Percentiles rank a stretch among this genome's conserved stretches.
phyloP scores from a whole-genome alignment of 2,329 filamentous ascomycete genomes.

The Trichoderma atroviride region DNA sequence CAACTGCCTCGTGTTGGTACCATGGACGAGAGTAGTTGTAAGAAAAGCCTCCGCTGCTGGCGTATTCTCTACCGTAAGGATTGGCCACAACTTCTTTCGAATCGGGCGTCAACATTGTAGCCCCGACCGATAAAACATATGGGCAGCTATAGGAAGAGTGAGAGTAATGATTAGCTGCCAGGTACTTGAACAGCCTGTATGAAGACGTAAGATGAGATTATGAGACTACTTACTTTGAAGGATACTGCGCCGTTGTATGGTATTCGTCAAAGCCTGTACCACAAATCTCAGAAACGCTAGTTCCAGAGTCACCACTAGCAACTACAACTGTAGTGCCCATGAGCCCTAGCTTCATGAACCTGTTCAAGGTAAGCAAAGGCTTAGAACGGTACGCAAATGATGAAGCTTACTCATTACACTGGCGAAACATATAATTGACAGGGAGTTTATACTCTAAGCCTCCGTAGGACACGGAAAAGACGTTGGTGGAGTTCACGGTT shows the following conservation, averaged over 20 bases:
- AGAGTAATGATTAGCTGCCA: background rate
- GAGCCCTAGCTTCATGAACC: conserved; percentile 12
- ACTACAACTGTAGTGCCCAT: background rate
- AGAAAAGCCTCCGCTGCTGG: background rate
- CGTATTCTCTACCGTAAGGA: background rate
- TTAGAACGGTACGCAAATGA: background rate
- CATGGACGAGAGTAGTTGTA: background rate
- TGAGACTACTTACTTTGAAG: background rate
- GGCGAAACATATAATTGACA: background rate
- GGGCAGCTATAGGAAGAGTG: background rate
- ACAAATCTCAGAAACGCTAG: background rate
- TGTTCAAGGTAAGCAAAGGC: background rate
- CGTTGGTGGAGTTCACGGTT: background rate
- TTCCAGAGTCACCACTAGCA: background rate
- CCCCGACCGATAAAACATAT: background rate
- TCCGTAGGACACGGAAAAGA: background rate
- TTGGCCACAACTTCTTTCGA: background rate
- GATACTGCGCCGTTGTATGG: background rate
- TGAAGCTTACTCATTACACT: conserved; percentile 11
- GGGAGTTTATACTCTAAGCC: background rate
- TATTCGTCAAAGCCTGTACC: background rate
- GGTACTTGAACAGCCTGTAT: background rate
- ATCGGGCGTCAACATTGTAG: background rate
- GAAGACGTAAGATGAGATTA: background rate
- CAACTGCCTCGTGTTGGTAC: background rate